phyloP scores from a whole-genome alignment of 2,329 filamentous ascomycete species.

The Thyridium curvatum region DNA sequence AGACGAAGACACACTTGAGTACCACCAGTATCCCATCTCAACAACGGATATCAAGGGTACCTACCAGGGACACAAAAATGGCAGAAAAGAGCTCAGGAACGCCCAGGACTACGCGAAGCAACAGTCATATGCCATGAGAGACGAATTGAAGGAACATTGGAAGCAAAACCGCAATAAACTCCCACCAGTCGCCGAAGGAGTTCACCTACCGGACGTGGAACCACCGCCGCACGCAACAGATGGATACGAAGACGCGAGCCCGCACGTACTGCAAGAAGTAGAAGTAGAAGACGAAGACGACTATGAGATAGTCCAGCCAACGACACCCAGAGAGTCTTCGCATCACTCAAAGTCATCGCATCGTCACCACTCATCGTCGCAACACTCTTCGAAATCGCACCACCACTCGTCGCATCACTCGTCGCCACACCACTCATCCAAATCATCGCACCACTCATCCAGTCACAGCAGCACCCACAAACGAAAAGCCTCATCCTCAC shows the following conservation, averaged over 20 bases:
- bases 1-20: slow-evolving; percentile 11
- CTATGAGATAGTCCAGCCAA: slow-evolving; percentile 1
- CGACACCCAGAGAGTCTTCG: too few relatives aligned
- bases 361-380: too few relatives aligned
- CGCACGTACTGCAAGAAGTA: too few relatives aligned
- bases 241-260: neutral
- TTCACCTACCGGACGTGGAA: neutral
- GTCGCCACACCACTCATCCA: too few relatives aligned
- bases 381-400: too few relatives aligned
- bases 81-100: slow-evolving; percentile 13
- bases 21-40: slow-evolving; percentile 13
- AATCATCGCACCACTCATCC: too few relatives aligned
- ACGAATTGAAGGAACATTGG: slow-evolving; percentile 13
- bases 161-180: too few relatives aligned
- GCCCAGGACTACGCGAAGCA: slow-evolving; percentile 13
- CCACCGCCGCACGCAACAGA: neutral
- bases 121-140: slow-evolving; percentile 9
- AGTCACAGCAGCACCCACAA: too few relatives aligned
- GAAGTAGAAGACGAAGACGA: too few relatives aligned
- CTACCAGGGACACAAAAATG: slow-evolving; percentile 9
- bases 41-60: slow-evolving; percentile 9
- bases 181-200: slow-evolving; percentile 2
- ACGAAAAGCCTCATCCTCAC: too few relatives aligned
- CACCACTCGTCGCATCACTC: too few relatives aligned
- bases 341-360: too few relatives aligned